Percentiles rank a stretch among this genome's conserved stretches.
Conservation (phyloP, 2,329 filamentous ascomycete species). For the Cladosporium sp. region DNA sequence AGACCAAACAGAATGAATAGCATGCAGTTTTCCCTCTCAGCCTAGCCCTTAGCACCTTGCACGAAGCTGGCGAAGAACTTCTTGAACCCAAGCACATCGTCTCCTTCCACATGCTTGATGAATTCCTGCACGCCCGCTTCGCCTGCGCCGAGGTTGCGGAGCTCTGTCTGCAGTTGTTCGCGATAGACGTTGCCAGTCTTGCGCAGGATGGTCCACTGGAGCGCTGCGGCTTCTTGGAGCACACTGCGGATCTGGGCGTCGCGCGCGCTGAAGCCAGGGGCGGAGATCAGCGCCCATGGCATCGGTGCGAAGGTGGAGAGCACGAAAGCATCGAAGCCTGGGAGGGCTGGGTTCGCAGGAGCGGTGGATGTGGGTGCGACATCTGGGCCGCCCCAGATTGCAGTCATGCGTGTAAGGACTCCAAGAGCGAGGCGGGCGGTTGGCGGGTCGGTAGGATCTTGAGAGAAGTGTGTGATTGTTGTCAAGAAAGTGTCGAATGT, state of each 20-base stretch:
- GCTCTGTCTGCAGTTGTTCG: constrained; percentile 60
- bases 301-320: constrained; percentile 83
- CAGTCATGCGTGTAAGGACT: constrained; percentile 76
- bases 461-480: constrained; percentile 79
- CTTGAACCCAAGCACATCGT: constrained; percentile 41
- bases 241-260: constrained; percentile 89
- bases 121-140: constrained; percentile 63
- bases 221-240: constrained; percentile 75
- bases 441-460: constrained; percentile 65
- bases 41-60: constrained; percentile 9
- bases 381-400: constrained; percentile 86
- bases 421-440: constrained; percentile 74
- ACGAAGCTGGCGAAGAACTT: constrained; percentile 45
- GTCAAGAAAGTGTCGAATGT: constrained; percentile 84
- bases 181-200: constrained; percentile 85
- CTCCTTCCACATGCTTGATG: constrained; percentile 49
- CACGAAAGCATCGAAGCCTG: constrained; percentile 89
- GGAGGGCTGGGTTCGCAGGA: constrained; percentile 54
- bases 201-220: constrained; percentile 85
- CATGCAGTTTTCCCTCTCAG: not conserved
- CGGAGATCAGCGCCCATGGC: constrained; percentile 82
- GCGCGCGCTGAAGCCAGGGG: constrained; percentile 72
- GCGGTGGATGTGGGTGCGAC: constrained; percentile 50
- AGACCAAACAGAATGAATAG: not conserved
- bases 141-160: constrained; percentile 62